phyloP scores from a whole-genome alignment of 73 alveolate species.

The Tetrahymena malaccensis region DNA sequence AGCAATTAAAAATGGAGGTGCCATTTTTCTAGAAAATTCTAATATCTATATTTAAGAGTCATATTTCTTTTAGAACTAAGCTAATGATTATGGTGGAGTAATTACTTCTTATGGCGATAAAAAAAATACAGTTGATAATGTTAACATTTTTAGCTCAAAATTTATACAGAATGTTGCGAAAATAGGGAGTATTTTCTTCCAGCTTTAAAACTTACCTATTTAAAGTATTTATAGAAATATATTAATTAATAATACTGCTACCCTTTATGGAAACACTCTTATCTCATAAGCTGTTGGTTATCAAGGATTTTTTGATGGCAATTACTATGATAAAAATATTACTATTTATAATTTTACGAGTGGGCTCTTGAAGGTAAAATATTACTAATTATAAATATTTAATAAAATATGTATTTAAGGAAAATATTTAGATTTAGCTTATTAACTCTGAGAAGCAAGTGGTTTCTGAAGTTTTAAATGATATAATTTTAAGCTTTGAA shows the following conservation, averaged over 20 bases:
- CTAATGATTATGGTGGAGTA: background rate
- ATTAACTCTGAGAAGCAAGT: background rate
- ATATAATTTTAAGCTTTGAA: background rate
- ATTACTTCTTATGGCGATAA: background rate
- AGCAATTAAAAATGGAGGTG: background rate
- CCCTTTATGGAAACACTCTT: background rate
- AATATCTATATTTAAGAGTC: background rate
- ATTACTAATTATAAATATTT: no score
- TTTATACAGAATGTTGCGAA: background rate
- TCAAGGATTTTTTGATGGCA: background rate
- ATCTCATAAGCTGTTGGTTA: background rate
- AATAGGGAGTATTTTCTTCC: background rate
- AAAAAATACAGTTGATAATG: background rate
- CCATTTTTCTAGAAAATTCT: background rate
- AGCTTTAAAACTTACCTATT: background rate
- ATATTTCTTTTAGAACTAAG: background rate
- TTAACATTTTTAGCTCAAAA: background rate
- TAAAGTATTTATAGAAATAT: background rate
- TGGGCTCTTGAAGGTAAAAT: background rate
- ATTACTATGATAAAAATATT: background rate
- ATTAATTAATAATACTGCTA: background rate
- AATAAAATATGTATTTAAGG: background rate
- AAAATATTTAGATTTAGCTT: background rate
- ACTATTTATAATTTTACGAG: background rate
- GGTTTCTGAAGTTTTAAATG: background rate